Base-by-base conservation (phyloP, 352 stramenopile genomes). In the Phytopythium litorale region DNA sequence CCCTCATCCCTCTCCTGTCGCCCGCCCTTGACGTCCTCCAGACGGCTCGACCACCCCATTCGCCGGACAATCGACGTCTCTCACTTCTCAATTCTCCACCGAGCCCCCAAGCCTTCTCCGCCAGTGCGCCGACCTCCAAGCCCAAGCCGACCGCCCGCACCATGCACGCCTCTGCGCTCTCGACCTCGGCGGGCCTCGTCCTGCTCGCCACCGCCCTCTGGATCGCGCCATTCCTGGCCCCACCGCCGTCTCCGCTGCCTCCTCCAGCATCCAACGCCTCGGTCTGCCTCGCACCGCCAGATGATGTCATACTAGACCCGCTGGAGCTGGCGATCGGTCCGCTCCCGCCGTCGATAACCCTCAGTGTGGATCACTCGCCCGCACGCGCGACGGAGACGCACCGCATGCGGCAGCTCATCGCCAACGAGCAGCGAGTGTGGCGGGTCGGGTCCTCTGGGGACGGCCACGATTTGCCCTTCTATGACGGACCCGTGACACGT, bases 401-500 rank as follows among this genome's bases (percentile, higher is more conserved):
- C n/a, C 58, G 30, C 49, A 66, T 76, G 62, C 58, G 62, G 43
- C 50, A 30, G 4, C 56, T 68, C 21, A 63, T 79, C 16, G n/a
- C 46, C 58, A 79, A 77, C 23, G 69, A 77, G 45, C 35, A 60
- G 42, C 68, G 72, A 9, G 55, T 28, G 51, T 73, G 67, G 66
- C 45, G 49, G 35, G 72, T 79, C 13, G 59, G 58, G 2, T 1
- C 12, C 50, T 18, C 8, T 3, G 25, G 16, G 5, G 13, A 18
- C 15, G 51, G 16, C 18, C 2, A 28, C 0, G 51, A 42, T 11
- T 7, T 76, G 7, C 66, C 74, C 0, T 63, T 69, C 23, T 78
- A 78, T 55, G 66, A 71, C 56, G 74, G 74, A 1, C 72, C 71
- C 0, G 63, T 78, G 5, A 51, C 61, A 3, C 58, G 64, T 5